Percentiles rank a stretch among this genome's conserved stretches.
Conservation (phyloP, 805 yeast species). For the Metschnikowia gelsemii region DNA sequence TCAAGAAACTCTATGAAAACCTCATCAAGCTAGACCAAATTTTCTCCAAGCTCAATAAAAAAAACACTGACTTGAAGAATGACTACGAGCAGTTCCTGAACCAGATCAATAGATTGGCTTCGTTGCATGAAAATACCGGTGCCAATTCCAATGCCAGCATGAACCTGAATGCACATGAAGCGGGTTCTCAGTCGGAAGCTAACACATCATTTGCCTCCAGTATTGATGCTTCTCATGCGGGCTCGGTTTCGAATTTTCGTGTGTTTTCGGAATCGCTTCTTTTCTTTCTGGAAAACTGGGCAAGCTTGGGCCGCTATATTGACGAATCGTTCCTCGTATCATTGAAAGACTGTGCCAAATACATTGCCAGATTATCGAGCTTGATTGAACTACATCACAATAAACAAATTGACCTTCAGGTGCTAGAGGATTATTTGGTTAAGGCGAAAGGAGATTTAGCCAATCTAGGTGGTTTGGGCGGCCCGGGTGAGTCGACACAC, state of each 20-base stretch:
- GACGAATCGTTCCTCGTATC: constrained; percentile 83
- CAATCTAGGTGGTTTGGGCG: constrained; percentile 46
- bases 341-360: constrained; percentile 84
- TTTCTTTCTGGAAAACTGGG: constrained; percentile 41
- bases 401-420: constrained; percentile 88
- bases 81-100: constrained; percentile 72
- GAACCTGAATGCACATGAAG: too few species aligned
- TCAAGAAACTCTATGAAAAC: constrained; percentile 83
- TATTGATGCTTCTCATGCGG: constrained; percentile 13
- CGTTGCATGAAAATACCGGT: constrained; percentile 50
- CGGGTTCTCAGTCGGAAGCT: too few species aligned
- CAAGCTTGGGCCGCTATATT: constrained; percentile 44
- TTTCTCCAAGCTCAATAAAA: constrained; percentile 67
- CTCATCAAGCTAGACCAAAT: constrained; percentile 74
- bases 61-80: constrained; percentile 67
- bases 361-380: constrained; percentile 44
- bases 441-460: constrained; percentile 68
- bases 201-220: constrained; percentile 16
- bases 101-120: constrained; percentile 68
- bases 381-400: constrained; percentile 84
- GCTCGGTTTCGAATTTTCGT: constrained; percentile 31
- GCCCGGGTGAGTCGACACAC: constrained; percentile 28
- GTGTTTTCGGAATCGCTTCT: constrained; percentile 39
- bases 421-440: constrained; percentile 70
- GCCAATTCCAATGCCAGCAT: too few species aligned